These are phyloP conservation scores for Cadophora sp. DNA, from an alignment of 2,329 filamentous ascomycete species.

Conservation along the genomic window DNA sequence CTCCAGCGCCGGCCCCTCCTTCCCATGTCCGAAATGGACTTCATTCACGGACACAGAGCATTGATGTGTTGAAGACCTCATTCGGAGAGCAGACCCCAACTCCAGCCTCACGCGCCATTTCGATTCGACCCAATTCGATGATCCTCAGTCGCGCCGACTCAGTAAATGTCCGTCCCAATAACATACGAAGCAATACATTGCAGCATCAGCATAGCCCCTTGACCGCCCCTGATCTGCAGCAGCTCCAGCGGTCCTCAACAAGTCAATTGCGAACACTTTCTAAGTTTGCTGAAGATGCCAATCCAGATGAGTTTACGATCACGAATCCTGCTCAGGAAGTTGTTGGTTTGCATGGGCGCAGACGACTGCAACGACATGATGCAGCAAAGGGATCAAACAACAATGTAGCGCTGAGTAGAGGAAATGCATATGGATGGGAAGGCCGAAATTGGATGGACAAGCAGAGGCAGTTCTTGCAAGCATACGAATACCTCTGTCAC, in stretches of 20 bases:
- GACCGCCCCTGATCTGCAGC: conserved; percentile 76
- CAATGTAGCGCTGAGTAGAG: conserved; percentile 54
- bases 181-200: conserved; percentile 39
- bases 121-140: conserved; percentile 64
- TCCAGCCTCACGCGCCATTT: conserved; percentile 24
- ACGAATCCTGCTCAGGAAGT: conserved; percentile 83
- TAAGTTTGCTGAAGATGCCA: conserved; percentile 76
- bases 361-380: conserved; percentile 77
- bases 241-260: conserved; percentile 86
- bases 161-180: conserved; percentile 40
- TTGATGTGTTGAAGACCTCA: conserved; percentile 65
- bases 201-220: conserved; percentile 53
- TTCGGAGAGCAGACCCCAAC: conserved; percentile 44
- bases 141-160: conserved; percentile 64
- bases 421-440: conserved; percentile 72
- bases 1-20: conserved; percentile 58
- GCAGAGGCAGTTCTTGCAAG: conserved; percentile 92
- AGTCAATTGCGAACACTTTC: conserved; percentile 88
- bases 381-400: conserved; percentile 50
- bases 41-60: conserved; percentile 56
- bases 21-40: conserved; percentile 42
- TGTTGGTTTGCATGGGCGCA: conserved; percentile 82
- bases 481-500: conserved; percentile 98
- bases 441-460: conserved; percentile 98
- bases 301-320: conserved; percentile 81